Evolutionary conservation across 495 filamentous ascomycete species (phyloP).

Genomic region (Trichocladium antarcticum): DNA sequence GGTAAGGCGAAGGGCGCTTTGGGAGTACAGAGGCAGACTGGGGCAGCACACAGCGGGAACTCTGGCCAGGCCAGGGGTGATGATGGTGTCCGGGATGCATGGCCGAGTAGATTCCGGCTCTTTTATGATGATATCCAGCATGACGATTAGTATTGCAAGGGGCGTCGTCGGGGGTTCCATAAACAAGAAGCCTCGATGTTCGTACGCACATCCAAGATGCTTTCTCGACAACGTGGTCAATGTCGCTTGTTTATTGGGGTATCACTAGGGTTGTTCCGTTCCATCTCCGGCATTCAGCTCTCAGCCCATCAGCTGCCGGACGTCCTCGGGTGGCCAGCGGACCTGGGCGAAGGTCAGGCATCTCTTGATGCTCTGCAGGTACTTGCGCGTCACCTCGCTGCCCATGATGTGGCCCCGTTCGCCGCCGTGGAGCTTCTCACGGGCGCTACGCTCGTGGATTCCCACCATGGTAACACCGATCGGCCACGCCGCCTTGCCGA

Average conservation of each 20-base stretch:
- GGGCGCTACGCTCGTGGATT: conserved; percentile 91
- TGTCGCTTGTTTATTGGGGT: conserved; percentile 1
- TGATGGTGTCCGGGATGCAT: neutral
- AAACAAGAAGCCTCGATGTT: no score
- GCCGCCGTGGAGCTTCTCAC: conserved; percentile 89
- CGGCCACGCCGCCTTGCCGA: conserved; percentile 98
- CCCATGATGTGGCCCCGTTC: conserved; percentile 93
- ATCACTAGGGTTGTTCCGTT: conserved; percentile 2
- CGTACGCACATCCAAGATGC: no score
- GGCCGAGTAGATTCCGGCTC: neutral
- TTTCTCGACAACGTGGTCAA: neutral
- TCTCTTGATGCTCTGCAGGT: conserved; percentile 93
- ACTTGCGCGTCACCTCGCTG: conserved; percentile 90
- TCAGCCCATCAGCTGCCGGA: conserved; percentile 93
- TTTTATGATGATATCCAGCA: neutral
- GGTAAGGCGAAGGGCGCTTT: neutral
- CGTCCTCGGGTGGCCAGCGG: conserved; percentile 88
- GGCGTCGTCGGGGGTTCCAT: neutral
- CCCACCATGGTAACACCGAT: conserved; percentile 99
- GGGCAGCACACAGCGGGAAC: neutral
- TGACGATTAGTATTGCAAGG: neutral
- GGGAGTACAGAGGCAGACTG: neutral
- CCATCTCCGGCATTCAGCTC: neutral
- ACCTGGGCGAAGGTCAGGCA: conserved; percentile 95
- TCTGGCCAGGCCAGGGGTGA: neutral